These are phyloP conservation scores for Radiomyces spectabilis DNA, from an alignment of 192 early-diverging fungal genomes.

Conservation along the genomic window DNA sequence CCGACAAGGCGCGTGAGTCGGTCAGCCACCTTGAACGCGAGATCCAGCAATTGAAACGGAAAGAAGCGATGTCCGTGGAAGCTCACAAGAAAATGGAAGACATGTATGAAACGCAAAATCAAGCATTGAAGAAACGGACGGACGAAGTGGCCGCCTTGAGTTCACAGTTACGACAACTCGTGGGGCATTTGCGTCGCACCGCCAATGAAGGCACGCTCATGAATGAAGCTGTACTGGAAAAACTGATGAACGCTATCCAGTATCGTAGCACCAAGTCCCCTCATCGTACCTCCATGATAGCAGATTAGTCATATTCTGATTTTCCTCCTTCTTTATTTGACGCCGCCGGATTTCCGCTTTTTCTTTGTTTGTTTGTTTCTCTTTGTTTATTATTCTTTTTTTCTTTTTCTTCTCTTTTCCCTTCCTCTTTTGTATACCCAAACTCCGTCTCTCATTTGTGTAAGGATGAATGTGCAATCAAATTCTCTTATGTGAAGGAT, in stretches of 20 bases:
- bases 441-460: no score
- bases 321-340: not conserved
- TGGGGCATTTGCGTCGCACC: slow-evolving; percentile 2
- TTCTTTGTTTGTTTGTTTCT: not conserved
- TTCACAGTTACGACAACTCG: not conserved
- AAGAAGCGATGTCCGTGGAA: slow-evolving; percentile 35
- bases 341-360: not conserved
- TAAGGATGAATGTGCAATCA: no score
- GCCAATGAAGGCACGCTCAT: slow-evolving; percentile 3
- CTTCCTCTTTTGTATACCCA: no score
- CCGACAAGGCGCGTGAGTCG: slow-evolving; percentile 46
- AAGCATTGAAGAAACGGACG: slow-evolving; percentile 43
- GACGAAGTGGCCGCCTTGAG: slow-evolving; percentile 29
- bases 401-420: not conserved
- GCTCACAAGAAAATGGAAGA: slow-evolving; percentile 39
- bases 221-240: slow-evolving; percentile 7
- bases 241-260: not conserved
- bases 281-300: not conserved
- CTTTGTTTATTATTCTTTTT: not conserved
- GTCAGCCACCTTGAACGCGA: slow-evolving; percentile 41
- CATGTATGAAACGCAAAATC: slow-evolving; percentile 33
- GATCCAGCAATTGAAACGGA: slow-evolving; percentile 44
- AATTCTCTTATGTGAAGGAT: no score
- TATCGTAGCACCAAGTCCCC: not conserved
- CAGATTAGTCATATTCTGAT: not conserved